Conservation (phyloP, 2,329 filamentous ascomycete species). For the Nemania sp. region DNA sequence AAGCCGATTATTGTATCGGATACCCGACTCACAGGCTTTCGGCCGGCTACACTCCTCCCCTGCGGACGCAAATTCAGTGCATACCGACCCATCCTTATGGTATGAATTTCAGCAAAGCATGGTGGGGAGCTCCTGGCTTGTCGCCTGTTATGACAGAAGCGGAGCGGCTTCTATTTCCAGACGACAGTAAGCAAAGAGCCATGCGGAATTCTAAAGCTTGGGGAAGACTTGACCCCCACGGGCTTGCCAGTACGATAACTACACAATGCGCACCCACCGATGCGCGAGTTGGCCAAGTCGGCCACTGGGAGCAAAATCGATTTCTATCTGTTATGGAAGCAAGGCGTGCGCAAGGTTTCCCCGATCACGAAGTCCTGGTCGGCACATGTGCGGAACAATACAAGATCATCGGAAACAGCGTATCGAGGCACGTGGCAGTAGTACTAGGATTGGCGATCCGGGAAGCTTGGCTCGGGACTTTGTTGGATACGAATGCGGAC, state of each 20-base stretch:
- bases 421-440: constrained; percentile 69
- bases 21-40: constrained; percentile 69
- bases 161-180: constrained; percentile 29
- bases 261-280: constrained; percentile 58
- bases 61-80: constrained; percentile 52
- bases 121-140: constrained; percentile 36
- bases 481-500: constrained; percentile 30
- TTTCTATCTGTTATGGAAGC: constrained; percentile 67
- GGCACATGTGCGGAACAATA: constrained; percentile 60
- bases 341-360: constrained; percentile 69
- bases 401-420: constrained; percentile 75
- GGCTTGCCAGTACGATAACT: constrained; percentile 65
- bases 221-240: constrained; percentile 54
- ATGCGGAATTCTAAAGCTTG: constrained; percentile 48
- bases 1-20: constrained; percentile 62
- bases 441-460: constrained; percentile 66
- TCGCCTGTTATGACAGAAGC: constrained; percentile 10
- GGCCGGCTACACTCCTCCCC: constrained; percentile 42
- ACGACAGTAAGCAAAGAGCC: constrained; percentile 9
- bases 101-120: constrained; percentile 55
- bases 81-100: constrained; percentile 64
- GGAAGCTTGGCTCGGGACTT: constrained; percentile 55
- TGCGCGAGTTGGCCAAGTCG: constrained; percentile 52
- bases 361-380: constrained; percentile 70
- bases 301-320: constrained; percentile 71